These are phyloP conservation scores for Aspergillus transmontanensis DNA, from an alignment of 2,329 filamentous ascomycete species.

Conservation along the genomic window DNA sequence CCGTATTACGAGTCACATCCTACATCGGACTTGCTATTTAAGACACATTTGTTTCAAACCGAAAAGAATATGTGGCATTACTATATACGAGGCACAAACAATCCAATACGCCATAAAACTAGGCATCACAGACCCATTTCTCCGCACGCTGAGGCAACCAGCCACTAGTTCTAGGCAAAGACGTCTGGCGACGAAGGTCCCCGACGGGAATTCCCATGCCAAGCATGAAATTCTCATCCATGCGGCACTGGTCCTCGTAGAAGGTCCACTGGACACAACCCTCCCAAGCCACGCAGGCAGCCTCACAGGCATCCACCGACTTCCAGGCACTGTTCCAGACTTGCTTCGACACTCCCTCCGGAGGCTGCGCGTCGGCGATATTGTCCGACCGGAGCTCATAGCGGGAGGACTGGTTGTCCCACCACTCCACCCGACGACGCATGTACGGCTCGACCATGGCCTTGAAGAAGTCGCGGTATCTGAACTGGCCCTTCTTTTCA, in stretches of 20 bases:
- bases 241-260: slow-evolving; percentile 31
- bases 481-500: slow-evolving; percentile 22
- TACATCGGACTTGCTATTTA: not conserved
- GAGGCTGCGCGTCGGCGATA: slow-evolving; percentile 16
- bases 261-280: slow-evolving; percentile 32
- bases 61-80: not conserved
- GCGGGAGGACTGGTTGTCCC: slow-evolving; percentile 28
- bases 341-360: slow-evolving; percentile 14
- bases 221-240: slow-evolving; percentile 26
- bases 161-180: slow-evolving; percentile 27
- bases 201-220: slow-evolving; percentile 26
- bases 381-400: slow-evolving; percentile 26
- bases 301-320: slow-evolving; percentile 28
- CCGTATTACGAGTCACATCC: not conserved
- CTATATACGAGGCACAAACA: not conserved
- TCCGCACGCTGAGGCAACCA: slow-evolving; percentile 20
- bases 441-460: slow-evolving; percentile 25
- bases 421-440: slow-evolving; percentile 24
- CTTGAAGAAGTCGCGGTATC: slow-evolving; percentile 28
- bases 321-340: slow-evolving; percentile 26
- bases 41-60: not conserved
- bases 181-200: slow-evolving; percentile 26
- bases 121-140: not conserved
- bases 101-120: not conserved
- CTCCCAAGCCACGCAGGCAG: slow-evolving; percentile 27